These are phyloP conservation scores for Chenopodium quinoa DNA, from an alignment of 148 eudicot genomes.

Conservation along the genomic window DNA sequence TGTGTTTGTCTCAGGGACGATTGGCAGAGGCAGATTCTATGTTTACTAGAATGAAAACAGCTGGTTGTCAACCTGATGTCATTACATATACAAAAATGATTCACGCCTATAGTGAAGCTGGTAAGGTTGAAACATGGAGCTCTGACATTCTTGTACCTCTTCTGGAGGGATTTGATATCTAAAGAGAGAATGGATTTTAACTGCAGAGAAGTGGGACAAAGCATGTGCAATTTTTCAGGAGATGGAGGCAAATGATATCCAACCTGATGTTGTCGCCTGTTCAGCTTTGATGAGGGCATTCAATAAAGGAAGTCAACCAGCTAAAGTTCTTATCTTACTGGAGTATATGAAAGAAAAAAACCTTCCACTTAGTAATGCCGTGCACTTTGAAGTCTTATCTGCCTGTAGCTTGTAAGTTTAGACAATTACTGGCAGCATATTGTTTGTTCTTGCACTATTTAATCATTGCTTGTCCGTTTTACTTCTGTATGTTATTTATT, in stretches of 20 bases:
- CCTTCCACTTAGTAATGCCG: slow-evolving; percentile 59
- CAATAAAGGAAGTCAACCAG: slow-evolving; percentile 74
- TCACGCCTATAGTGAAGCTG: slow-evolving; percentile 64
- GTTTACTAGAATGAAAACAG: slow-evolving; percentile 60
- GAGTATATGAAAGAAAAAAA: slow-evolving; percentile 60
- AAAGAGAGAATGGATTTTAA: background rate
- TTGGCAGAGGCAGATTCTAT: slow-evolving; percentile 65
- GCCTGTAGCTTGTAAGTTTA: slow-evolving; percentile 87
- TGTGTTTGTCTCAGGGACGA: slow-evolving; percentile 52
- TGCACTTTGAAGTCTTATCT: slow-evolving; percentile 76
- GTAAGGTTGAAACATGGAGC: slow-evolving; percentile 36
- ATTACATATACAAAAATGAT: slow-evolving; percentile 81
- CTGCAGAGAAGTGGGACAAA: slow-evolving; percentile 72
- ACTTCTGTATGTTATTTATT: background rate
- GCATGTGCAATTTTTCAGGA: slow-evolving; percentile 65
- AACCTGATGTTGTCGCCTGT: slow-evolving; percentile 79
- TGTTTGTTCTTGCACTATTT: background rate
- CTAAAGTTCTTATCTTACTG: slow-evolving; percentile 59
- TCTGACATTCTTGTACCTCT: background rate
- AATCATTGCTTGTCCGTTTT: background rate
- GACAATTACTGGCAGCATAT: background rate
- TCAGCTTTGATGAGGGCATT: slow-evolving; percentile 84
- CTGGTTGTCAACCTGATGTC: slow-evolving; percentile 69
- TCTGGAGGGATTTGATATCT: background rate
- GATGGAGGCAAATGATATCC: slow-evolving; percentile 65